phyloP scores from a whole-genome alignment of 2,329 filamentous ascomycete genomes.

The Teratosphaeria epicoccoides region DNA sequence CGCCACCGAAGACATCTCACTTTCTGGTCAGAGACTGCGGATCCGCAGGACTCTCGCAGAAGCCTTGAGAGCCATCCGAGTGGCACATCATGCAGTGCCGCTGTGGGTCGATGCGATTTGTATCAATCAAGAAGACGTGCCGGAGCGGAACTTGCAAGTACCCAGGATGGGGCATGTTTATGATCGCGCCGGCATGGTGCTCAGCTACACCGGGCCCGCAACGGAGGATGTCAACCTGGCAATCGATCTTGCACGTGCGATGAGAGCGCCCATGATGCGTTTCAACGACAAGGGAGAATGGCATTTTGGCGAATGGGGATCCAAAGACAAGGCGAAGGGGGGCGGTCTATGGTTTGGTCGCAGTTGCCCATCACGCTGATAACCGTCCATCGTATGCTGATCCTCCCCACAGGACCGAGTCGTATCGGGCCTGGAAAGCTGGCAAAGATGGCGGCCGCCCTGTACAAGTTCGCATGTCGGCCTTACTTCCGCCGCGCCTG shows the following conservation, averaged over 20 bases:
- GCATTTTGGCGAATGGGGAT: constrained; percentile 6
- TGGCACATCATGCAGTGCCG: neutral
- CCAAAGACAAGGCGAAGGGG: neutral
- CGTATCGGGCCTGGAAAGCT: neutral
- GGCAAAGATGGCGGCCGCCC: neutral
- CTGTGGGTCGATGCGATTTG: constrained; percentile 1
- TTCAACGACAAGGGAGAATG: constrained; percentile 3
- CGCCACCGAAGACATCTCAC: neutral
- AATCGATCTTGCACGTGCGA: constrained; percentile 2
- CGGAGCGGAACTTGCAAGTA: neutral
- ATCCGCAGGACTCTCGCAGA: neutral
- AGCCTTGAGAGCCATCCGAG: neutral
- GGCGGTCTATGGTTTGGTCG: neutral
- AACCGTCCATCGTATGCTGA: too few relatives aligned
- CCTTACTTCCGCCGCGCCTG: neutral
- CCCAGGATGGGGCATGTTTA: neutral
- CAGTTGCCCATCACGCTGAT: neutral
- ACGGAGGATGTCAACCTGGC: constrained; percentile 6
- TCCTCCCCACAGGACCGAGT: too few relatives aligned
- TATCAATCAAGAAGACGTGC: neutral
- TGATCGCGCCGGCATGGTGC: neutral
- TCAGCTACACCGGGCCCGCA: neutral
- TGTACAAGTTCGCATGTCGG: neutral
- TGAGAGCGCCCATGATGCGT: constrained; percentile 6
- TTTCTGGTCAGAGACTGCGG: neutral